Conservation (phyloP, 176 grass and related monocot genomes). For the Microstegium vimineum region DNA sequence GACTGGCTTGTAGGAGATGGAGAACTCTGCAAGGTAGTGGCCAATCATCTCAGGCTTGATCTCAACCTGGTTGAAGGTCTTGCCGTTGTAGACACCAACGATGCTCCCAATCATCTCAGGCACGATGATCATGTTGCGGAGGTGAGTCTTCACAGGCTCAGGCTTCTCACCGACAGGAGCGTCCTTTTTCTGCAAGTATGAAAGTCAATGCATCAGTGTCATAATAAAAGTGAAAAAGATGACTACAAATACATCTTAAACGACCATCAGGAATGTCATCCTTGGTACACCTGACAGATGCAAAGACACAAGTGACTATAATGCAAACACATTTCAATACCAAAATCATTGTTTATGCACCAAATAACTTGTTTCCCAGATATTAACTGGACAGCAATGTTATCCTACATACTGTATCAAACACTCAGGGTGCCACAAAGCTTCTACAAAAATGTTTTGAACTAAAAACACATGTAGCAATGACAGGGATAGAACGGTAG, state of each 20-base stretch:
- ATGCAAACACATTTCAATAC: background rate
- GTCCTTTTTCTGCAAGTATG: conserved; percentile 48
- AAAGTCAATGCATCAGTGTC: background rate
- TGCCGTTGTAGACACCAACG: conserved; percentile 58
- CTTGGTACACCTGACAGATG: background rate
- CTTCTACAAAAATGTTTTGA: too few relatives aligned
- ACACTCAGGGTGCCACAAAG: too few relatives aligned
- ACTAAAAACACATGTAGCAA: background rate
- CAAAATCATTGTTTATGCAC: background rate
- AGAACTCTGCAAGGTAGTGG: conserved; percentile 74
- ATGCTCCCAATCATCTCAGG: conserved; percentile 78
- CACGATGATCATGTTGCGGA: conserved; percentile 77
- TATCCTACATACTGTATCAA: too few relatives aligned
- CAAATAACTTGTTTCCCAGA: background rate
- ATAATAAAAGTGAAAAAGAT: background rate
- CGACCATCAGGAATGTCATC: background rate
- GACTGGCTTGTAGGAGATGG: conserved; percentile 76
- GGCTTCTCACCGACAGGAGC: conserved; percentile 68
- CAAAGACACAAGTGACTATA: background rate
- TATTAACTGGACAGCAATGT: background rate
- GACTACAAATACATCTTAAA: background rate
- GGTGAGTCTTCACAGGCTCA: conserved; percentile 66
- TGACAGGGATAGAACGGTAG: background rate
- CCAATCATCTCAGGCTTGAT: conserved; percentile 86
- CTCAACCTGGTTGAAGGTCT: conserved; percentile 70